Percentiles rank a stretch among this genome's conserved stretches.
Evolutionary conservation across 148 eudicot genomes (phyloP).

Genomic region (Cornus suecica): DNA sequence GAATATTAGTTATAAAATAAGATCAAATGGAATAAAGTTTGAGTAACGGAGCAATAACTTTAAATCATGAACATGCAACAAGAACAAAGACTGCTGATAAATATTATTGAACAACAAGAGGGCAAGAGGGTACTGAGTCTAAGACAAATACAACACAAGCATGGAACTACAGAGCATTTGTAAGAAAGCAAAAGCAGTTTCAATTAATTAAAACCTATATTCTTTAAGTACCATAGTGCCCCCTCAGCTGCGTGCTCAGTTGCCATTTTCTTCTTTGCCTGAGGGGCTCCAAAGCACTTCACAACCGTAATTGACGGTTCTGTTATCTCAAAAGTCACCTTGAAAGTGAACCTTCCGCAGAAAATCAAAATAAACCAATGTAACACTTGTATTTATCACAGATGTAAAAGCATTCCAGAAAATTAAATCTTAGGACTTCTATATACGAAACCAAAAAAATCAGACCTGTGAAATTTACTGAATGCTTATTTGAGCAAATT

Average conservation of each 20-base stretch:
- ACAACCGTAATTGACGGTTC: not conserved
- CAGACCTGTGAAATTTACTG: not conserved
- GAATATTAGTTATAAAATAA: too few relatives aligned
- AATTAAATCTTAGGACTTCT: not conserved
- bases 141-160: not conserved
- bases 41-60: too few relatives aligned
- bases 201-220: not conserved
- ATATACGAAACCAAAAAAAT: not conserved
- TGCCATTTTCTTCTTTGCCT: constrained; percentile 10
- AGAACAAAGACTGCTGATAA: not conserved
- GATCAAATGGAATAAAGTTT: too few relatives aligned
- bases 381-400: not conserved
- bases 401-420: too few relatives aligned
- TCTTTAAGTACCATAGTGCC: constrained; percentile 6
- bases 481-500: not conserved
- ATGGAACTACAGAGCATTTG: too few relatives aligned
- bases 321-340: not conserved
- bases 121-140: too few relatives aligned
- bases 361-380: too few relatives aligned
- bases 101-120: not conserved
- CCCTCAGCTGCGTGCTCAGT: constrained; percentile 9
- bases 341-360: constrained; percentile 9
- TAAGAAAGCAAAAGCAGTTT: not conserved
- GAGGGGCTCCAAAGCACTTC: constrained; percentile 12
- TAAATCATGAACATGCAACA: not conserved